phyloP scores from a whole-genome alignment of 106 monocot genomes.

The Acanthochlamys bracteata region DNA sequence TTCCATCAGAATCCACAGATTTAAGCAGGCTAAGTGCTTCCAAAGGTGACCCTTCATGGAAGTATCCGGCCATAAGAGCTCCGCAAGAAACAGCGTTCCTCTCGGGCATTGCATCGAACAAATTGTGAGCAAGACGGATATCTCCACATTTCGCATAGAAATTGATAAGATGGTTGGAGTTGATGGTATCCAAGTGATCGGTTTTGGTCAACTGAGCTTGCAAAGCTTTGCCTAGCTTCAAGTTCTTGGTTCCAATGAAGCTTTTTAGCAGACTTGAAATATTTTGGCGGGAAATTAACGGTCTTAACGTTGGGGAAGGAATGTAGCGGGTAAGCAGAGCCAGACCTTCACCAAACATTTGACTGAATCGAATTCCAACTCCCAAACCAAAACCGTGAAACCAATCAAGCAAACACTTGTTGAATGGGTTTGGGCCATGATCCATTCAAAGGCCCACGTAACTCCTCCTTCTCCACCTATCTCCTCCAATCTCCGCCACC shows the following conservation, averaged over 20 bases:
- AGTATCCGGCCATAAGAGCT: constrained; percentile 50
- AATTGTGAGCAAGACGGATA: constrained; percentile 15
- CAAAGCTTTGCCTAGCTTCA: constrained; percentile 29
- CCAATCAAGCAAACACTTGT: too few relatives aligned
- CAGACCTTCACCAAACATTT: too few relatives aligned
- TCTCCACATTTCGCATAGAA: constrained; percentile 33
- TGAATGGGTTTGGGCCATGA: too few relatives aligned
- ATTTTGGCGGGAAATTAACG: constrained; percentile 11
- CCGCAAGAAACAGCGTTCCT: constrained; percentile 41
- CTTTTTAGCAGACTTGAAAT: neutral
- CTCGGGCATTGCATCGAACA: constrained; percentile 43
- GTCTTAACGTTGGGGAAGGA: too few relatives aligned
- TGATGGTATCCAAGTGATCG: constrained; percentile 18
- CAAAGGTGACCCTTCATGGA: constrained; percentile 24
- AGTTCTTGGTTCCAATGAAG: constrained; percentile 12
- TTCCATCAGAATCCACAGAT: constrained; percentile 7
- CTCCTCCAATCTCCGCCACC: too few relatives aligned
- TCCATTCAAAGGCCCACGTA: too few relatives aligned
- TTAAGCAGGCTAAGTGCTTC: constrained; percentile 30
- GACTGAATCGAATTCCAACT: too few relatives aligned
- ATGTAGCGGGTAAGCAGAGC: too few relatives aligned
- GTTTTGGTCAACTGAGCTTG: constrained; percentile 33
- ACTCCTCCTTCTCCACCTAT: too few relatives aligned
- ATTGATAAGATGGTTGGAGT: constrained; percentile 42
- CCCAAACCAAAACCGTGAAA: too few relatives aligned